Percentiles rank a stretch among this genome's conserved stretches.
Conservation (phyloP, 1,139 yeast species). For the Hemisphaericaspora subhashii region DNA sequence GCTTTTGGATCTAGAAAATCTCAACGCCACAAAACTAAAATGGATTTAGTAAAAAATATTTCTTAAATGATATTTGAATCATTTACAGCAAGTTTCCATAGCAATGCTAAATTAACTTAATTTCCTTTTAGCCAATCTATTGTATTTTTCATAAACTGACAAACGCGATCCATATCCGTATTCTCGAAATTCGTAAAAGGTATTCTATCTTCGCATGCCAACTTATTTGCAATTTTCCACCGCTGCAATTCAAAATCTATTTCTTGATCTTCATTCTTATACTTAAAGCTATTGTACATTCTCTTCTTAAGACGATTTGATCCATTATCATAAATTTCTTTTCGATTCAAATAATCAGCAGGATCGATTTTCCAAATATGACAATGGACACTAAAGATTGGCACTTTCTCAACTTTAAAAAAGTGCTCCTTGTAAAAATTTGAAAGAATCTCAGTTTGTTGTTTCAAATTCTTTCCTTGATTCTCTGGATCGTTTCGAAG, state of each 20-base stretch:
- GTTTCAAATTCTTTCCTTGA: slow-evolving; percentile 3
- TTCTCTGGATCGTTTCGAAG: slow-evolving; percentile 1
- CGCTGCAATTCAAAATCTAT: background rate
- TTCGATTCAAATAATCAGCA: slow-evolving; percentile 19
- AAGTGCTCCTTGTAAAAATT: slow-evolving; percentile 17
- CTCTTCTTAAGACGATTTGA: background rate
- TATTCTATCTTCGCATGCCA: background rate
- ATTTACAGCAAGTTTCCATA: no score
- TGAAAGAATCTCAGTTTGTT: slow-evolving; percentile 22
- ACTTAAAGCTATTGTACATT: slow-evolving; percentile 1
- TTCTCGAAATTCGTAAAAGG: background rate
- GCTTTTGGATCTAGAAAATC: no score
- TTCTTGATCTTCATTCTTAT: background rate
- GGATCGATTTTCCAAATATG: slow-evolving; percentile 40
- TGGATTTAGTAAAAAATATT: no score
- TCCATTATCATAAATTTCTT: background rate
- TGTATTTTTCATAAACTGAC: background rate
- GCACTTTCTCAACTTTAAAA: slow-evolving; percentile 14
- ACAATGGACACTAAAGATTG: slow-evolving; percentile 34
- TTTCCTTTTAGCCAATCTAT: background rate
- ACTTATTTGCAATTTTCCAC: background rate
- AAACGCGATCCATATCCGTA: background rate
- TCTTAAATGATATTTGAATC: no score
- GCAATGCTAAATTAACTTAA: no score
- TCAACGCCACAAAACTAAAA: no score